Percentiles rank a stretch among this genome's conserved stretches.
phyloP scores from a whole-genome alignment of 78 protist species.

The Guillardia theta region DNA sequence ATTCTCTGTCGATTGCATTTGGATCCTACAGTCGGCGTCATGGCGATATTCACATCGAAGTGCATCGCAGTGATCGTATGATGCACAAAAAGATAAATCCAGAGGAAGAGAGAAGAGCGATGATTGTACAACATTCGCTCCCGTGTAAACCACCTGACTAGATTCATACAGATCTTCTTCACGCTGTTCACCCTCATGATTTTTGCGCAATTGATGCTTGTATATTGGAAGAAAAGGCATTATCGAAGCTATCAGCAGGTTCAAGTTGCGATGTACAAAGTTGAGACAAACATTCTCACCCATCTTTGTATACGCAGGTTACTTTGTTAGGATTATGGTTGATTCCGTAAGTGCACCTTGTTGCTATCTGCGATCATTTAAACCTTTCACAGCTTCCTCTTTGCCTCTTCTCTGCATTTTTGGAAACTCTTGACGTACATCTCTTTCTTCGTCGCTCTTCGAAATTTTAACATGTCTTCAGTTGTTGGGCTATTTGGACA shows the following conservation, averaged over 20 bases:
- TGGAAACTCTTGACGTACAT: not conserved
- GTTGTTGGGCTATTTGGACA: not conserved
- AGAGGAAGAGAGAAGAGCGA: not conserved
- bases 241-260: not conserved
- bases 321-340: not conserved
- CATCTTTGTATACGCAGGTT: not conserved
- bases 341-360: not conserved
- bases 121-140: not conserved
- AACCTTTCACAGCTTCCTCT: not conserved
- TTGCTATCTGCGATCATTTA: not conserved
- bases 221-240: not conserved
- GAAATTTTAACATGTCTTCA: not conserved
- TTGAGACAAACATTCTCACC: not conserved
- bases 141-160: not conserved
- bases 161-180: not conserved
- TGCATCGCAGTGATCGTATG: no score
- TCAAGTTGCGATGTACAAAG: no score
- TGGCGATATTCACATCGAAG: no score
- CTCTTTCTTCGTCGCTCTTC: not conserved
- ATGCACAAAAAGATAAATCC: not conserved
- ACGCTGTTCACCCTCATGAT: not conserved
- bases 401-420: not conserved
- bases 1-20: no score
- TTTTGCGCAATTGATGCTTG: not conserved
- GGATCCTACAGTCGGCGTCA: no score